Evolutionary conservation across 2,329 filamentous ascomycete genomes (phyloP).

Genomic region (Penicillium sp.): DNA sequence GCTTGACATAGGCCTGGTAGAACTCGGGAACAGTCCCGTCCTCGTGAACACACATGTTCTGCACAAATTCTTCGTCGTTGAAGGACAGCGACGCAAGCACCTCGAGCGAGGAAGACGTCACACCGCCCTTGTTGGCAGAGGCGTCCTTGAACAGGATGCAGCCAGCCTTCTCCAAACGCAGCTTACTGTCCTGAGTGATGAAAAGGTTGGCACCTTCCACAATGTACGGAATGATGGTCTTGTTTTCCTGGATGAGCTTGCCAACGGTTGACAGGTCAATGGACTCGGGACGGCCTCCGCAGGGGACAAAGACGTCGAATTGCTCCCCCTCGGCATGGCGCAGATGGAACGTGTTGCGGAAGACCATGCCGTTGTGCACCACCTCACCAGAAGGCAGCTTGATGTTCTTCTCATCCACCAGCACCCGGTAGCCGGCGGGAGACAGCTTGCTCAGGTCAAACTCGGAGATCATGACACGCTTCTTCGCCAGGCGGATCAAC

Average conservation of each 20-base stretch:
- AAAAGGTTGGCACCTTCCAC: slow-evolving; percentile 98
- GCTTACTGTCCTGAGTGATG: slow-evolving; percentile 96
- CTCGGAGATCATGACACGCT: slow-evolving; percentile 80
- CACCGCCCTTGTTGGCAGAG: slow-evolving; percentile 96
- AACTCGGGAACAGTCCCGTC: slow-evolving; percentile 77
- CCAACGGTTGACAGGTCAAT: slow-evolving; percentile 85
- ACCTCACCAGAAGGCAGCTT: slow-evolving; percentile 82
- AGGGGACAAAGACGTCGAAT: slow-evolving; percentile 90
- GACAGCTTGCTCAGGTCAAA: slow-evolving; percentile 85
- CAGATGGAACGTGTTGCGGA: slow-evolving; percentile 97
- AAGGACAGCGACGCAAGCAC: slow-evolving; percentile 92
- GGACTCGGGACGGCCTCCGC: slow-evolving; percentile 91
- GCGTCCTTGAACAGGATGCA: slow-evolving; percentile 96
- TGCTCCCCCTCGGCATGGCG: slow-evolving; percentile 57
- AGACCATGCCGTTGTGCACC: slow-evolving; percentile 83
- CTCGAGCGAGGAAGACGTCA: slow-evolving; percentile 93
- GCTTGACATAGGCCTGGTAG: slow-evolving; percentile 86
- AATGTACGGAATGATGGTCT: slow-evolving; percentile 82
- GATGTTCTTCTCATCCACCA: slow-evolving; percentile 85
- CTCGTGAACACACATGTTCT: slow-evolving; percentile 86
- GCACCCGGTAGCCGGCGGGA: slow-evolving; percentile 77
- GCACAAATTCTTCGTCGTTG: slow-evolving; percentile 77
- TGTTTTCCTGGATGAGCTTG: slow-evolving; percentile 85
- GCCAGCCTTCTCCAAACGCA: slow-evolving; percentile 89
- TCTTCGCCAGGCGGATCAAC: slow-evolving; percentile 75